Evolutionary conservation across 345 rosid genomes (phyloP), one percentile per base, ranked within the genome.

Genomic region (Populus ilicifolia): DNA sequence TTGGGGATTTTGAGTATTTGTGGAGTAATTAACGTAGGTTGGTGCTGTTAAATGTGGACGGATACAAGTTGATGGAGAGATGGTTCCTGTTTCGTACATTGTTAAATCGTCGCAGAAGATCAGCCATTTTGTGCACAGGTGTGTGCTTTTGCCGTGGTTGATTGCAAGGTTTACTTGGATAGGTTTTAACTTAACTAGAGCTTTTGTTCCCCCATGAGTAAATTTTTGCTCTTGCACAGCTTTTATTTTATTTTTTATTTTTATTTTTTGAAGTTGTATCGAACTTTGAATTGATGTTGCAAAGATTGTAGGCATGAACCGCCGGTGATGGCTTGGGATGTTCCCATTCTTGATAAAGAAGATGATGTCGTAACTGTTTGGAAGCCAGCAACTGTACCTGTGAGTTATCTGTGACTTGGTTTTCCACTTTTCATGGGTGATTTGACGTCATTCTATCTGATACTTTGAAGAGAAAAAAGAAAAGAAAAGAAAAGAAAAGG

Each of bases 51-150:
- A 96, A 88, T 78, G 88, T 85, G 95, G 97, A 65, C 88, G 97
- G 80, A 90, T 96, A 48, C 92, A 84, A 88, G 97, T 93, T 78
- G 95, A 96, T 80, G 98, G 91, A 67, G 86, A 89, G 69, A 81
- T 66, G 78, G 94, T 93, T 70, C 89, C 90, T 0, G 90, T 92
- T 81, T 92, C 99, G 0, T 93, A 91, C 74, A 73, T 88, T 25
- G 97, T 93, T 29, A 93, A 77, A 82, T 79, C 93, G 0, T 91
- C 94, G 0, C 96, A 93, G 81, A 96, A 92, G 87, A 93, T 93
- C 72, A 93, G 94, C 80, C 98, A 96, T 69, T 96, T 93, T 79
- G 63, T 93, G 5, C 99, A 92, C 87, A 92, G 98, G 98, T 93
- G 70, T 79, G 44, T 13, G 5, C 50, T 46, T 46, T 46, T 46